Percentiles rank a stretch among this genome's conserved stretches.
These are phyloP conservation scores for Carex kokanica DNA, from an alignment of 176 grass and related monocot species.

Conservation along the genomic window DNA sequence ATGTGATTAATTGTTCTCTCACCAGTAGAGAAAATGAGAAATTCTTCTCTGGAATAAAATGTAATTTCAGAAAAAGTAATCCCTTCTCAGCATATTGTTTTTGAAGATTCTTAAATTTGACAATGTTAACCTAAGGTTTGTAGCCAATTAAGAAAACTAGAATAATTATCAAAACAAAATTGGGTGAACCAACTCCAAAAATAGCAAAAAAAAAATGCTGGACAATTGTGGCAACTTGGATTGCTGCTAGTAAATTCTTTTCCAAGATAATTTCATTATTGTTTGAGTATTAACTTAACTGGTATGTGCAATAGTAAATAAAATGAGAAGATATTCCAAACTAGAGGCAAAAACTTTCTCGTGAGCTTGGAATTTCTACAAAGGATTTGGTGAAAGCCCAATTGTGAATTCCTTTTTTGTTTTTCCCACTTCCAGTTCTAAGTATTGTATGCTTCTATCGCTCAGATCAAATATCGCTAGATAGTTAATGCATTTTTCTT, in stretches of 20 bases:
- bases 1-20: slow-evolving; percentile 21
- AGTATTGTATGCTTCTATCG: not conserved
- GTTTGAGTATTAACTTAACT: not conserved
- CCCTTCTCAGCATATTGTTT: not conserved
- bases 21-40: slow-evolving; percentile 10
- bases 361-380: not conserved
- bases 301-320: not conserved
- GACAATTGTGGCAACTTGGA: not conserved
- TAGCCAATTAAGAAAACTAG: not conserved
- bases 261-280: not conserved
- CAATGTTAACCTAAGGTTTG: not conserved
- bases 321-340: not conserved
- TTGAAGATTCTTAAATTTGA: not conserved
- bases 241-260: not conserved
- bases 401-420: not conserved
- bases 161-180: not conserved
- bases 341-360: not conserved
- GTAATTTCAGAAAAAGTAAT: slow-evolving; percentile 1
- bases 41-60: slow-evolving; percentile 2
- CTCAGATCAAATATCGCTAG: not conserved
- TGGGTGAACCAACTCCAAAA: not conserved
- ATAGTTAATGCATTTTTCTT: not conserved
- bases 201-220: not conserved
- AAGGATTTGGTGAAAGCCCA: not conserved
- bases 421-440: not conserved